Evolutionary conservation across 2,329 filamentous ascomycete species (phyloP), one percentile per base, ranked within the genome.

Genomic region (Metarhizium sp.): DNA sequence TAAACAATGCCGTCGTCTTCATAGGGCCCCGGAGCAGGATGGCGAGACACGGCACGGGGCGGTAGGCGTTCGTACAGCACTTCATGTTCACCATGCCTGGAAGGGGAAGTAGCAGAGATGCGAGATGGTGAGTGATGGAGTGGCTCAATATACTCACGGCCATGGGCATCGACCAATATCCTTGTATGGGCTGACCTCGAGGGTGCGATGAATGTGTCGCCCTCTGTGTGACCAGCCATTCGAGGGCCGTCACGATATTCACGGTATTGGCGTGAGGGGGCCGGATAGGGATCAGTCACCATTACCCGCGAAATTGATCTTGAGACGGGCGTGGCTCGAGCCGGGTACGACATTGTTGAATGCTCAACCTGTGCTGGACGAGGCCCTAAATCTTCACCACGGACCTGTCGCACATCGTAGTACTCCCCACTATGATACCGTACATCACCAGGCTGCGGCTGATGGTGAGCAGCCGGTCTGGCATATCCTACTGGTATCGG

Each of bases 161-260:
- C 91, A 69, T 85, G 89, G 59, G 88, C 84, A 70, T 96, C 92
- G 54, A 95, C 77, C 38, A 95, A 78, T 59, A 96, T 86, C 58
- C 86, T 83, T 55, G 85, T 75, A 49, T 80, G 73, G 18, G 80
- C 78, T 6, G 80, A 76, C 51, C 75, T 69, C 62, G 75, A 75
- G 50, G 75, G 75, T 2, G 72, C 72, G 72, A 81, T 77, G n/a
- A 75, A 73, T 36, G 78, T 73, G 59, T 79, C 77, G 50, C 67
- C 67, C 54, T 78, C 74, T 25, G 79, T 74, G 45, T 77, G 77
- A 36, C 75, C 68, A 63, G 75, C 77, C 64, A 75, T 71, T 51
- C 78, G 75, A 13, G 71, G 64, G 6, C 68, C 60, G 29, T 76
- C 71, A 53, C 72, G 69, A 16, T 67, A 65, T 51, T 79, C 76